Evolutionary conservation across 1,139 yeast species (phyloP).

Genomic region (Debaryomyces sp.): DNA sequence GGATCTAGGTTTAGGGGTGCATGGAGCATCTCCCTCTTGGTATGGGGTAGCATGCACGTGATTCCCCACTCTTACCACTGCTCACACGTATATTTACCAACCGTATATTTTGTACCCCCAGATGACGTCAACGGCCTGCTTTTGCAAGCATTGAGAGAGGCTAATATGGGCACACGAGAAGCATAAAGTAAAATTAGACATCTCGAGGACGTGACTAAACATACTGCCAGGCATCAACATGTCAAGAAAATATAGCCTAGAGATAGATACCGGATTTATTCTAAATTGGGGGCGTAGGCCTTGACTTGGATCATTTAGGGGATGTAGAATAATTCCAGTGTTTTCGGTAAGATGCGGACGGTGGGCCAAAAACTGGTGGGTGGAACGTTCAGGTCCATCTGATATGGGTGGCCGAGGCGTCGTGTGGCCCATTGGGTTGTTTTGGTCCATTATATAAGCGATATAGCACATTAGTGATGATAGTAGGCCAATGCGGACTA

Average conservation of each 20-base stretch:
- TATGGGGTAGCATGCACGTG: not conserved
- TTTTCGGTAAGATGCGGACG: not conserved
- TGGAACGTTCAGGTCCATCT: not conserved
- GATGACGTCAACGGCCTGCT: not conserved
- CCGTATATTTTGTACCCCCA: not conserved
- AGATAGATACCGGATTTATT: not conserved
- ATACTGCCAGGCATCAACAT: not conserved
- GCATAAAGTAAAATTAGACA: not conserved
- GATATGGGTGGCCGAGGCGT: not conserved
- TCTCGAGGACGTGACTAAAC: not conserved
- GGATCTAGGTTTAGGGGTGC: slow-evolving; percentile 2
- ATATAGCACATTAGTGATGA: not conserved
- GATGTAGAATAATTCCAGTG: not conserved
- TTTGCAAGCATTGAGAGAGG: not conserved
- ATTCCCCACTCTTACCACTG: not conserved
- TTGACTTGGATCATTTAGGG: too few relatives aligned
- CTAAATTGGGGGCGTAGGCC: not conserved
- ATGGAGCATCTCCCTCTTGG: not conserved
- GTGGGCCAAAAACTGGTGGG: not conserved
- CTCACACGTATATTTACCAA: not conserved
- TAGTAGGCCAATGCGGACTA: not conserved
- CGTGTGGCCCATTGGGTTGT: not conserved
- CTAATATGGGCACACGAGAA: not conserved
- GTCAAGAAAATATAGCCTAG: not conserved
- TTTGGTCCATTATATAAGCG: not conserved